These are phyloP conservation scores for Neonectria hederae DNA, from an alignment of 2,329 filamentous ascomycete genomes.

Conservation along the genomic window DNA sequence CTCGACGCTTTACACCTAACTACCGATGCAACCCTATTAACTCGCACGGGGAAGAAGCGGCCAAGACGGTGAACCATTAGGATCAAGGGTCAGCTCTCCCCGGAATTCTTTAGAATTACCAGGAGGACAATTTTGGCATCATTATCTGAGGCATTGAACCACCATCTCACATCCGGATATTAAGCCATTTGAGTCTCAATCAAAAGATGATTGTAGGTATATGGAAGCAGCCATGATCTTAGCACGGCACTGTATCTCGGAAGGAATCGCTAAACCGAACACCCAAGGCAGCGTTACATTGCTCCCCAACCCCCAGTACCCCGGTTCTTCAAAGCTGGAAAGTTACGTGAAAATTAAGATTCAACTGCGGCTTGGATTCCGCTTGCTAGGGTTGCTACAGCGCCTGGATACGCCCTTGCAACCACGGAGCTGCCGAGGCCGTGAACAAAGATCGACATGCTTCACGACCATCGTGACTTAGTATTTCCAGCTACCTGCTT, in stretches of 20 bases:
- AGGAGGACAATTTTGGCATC: too few species aligned
- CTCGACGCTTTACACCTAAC: neutral
- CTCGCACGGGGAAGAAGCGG: neutral
- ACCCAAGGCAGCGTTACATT: neutral
- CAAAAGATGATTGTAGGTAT: neutral
- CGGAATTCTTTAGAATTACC: too few species aligned
- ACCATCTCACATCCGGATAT: too few species aligned
- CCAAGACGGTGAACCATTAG: neutral
- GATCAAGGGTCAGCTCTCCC: neutral
- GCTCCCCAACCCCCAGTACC: neutral
- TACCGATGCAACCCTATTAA: neutral
- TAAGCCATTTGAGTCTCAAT: neutral
- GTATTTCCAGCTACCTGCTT: too few species aligned
- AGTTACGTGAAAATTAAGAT: neutral
- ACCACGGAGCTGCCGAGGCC: neutral
- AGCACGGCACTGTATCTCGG: neutral
- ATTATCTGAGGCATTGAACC: too few species aligned
- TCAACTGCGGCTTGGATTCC: too few species aligned
- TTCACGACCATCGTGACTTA: neutral
- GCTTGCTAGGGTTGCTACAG: neutral
- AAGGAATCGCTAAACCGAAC: neutral
- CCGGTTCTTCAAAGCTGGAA: neutral
- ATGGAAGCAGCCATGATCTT: neutral
- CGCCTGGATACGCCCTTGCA: neutral
- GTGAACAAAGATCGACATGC: slow-evolving; percentile 4